Conservation (phyloP, 805 yeast species). For the Wickerhamiella parazyma region DNA sequence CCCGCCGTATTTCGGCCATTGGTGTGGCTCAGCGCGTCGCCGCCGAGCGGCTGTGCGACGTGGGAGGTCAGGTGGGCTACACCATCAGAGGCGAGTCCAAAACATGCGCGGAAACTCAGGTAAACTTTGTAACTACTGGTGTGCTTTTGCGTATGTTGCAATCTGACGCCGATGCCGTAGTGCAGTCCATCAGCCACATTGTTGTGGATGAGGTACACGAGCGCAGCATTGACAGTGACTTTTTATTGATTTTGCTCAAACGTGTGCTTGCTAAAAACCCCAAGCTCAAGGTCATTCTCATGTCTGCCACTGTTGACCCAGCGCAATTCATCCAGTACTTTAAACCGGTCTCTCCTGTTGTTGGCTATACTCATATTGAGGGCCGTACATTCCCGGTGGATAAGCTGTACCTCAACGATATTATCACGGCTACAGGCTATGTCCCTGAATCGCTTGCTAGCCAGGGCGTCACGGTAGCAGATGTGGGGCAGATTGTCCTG, state of each 20-base stretch:
- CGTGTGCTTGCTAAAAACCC: slow-evolving; percentile 34
- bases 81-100: slow-evolving; percentile 81
- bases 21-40: slow-evolving; percentile 89
- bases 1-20: slow-evolving; percentile 88
- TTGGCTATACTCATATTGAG: slow-evolving; percentile 66
- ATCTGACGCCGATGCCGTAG: slow-evolving; percentile 28
- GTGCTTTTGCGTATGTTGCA: slow-evolving; percentile 78
- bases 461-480: slow-evolving; percentile 15
- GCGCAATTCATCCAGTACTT: slow-evolving; percentile 57
- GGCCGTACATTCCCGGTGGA: slow-evolving; percentile 90
- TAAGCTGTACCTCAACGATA: slow-evolving; percentile 58
- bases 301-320: slow-evolving; percentile 89
- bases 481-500: slow-evolving; percentile 23
- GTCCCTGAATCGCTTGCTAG: slow-evolving; percentile 16
- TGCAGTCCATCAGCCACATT: slow-evolving; percentile 43
- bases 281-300: slow-evolving; percentile 55
- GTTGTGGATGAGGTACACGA: slow-evolving; percentile 96
- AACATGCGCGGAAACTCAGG: slow-evolving; percentile 39
- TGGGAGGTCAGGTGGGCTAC: slow-evolving; percentile 77
- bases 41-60: slow-evolving; percentile 52
- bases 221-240: slow-evolving; percentile 81
- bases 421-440: slow-evolving; percentile 46
- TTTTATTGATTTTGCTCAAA: slow-evolving; percentile 64
- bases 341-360: slow-evolving; percentile 21
- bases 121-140: slow-evolving; percentile 89